phyloP scores from a whole-genome alignment of 1,284 basidiomycete species.

The Melampsora americana region DNA sequence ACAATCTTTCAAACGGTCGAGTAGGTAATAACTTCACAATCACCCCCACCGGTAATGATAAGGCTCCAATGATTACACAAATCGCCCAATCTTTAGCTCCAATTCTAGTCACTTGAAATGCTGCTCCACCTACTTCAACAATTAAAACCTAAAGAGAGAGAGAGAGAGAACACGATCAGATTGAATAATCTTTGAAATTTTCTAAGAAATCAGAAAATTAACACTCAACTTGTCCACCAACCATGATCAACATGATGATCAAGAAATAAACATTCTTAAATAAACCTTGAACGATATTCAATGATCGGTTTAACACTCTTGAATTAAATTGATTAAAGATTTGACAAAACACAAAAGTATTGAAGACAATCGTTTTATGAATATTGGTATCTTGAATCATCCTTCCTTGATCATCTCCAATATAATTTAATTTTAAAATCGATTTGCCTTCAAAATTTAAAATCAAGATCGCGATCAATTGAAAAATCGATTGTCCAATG shows the following conservation, averaged over 20 bases:
- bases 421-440: conserved; percentile 48
- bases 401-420: conserved; percentile 36
- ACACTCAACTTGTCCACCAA: conserved; percentile 16
- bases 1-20: conserved; percentile 67
- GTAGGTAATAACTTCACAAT: conserved; percentile 79
- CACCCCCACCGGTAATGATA: conserved; percentile 82
- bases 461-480: conserved; percentile 52
- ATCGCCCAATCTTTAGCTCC: conserved; percentile 86
- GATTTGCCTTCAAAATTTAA: conserved; percentile 53
- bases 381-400: conserved; percentile 43
- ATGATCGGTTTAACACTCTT: conserved; percentile 43
- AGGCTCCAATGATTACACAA: conserved; percentile 76
- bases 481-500: conserved; percentile 53
- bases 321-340: conserved; percentile 48
- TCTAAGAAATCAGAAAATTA: not conserved
- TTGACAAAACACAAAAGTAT: conserved; percentile 47
- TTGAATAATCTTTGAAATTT: no score
- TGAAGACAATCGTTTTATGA: conserved; percentile 47
- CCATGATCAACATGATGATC: conserved; percentile 46
- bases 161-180: no score
- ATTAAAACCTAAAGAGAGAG: conserved; percentile 46
- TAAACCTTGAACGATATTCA: conserved; percentile 46
- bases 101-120: conserved; percentile 69
- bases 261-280: conserved; percentile 45
- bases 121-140: conserved; percentile 47